Conservation (phyloP, 352 stramenopile species). For the Globisporangium parvum region DNA sequence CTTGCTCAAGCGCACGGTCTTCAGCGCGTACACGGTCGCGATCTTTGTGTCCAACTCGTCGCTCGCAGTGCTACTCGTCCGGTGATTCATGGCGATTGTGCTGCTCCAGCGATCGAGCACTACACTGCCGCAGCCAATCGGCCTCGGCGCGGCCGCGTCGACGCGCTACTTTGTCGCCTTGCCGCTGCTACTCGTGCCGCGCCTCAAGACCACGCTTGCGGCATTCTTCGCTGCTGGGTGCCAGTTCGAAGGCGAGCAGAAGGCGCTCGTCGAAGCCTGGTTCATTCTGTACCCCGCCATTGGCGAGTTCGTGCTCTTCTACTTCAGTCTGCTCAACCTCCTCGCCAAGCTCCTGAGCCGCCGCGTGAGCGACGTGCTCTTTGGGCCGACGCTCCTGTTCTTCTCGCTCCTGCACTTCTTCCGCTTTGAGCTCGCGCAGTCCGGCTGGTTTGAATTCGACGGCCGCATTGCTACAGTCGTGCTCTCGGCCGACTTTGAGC, state of each 20-base stretch:
- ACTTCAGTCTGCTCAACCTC: slow-evolving; percentile 20
- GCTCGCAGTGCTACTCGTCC: not conserved
- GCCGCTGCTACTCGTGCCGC: slow-evolving; percentile 14
- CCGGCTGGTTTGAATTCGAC: slow-evolving; percentile 3
- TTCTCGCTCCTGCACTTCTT: slow-evolving; percentile 12
- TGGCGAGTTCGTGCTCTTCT: slow-evolving; percentile 20
- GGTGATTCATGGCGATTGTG: slow-evolving; percentile 4
- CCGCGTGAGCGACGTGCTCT: slow-evolving; percentile 18
- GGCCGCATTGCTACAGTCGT: not conserved
- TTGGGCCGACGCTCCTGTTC: slow-evolving; percentile 12
- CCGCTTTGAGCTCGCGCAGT: slow-evolving; percentile 1
- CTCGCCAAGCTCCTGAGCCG: slow-evolving; percentile 10
- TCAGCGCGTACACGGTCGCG: slow-evolving; percentile 1
- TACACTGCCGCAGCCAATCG: too few species aligned
- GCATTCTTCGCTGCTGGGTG: slow-evolving; percentile 22
- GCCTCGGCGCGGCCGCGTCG: not conserved
- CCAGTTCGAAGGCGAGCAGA: slow-evolving; percentile 21
- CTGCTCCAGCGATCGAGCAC: not conserved
- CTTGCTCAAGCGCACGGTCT: not conserved
- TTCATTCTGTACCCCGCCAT: slow-evolving; percentile 28
- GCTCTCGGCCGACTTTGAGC: too few species aligned
- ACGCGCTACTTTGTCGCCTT: slow-evolving; percentile 1
- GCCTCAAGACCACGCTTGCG: slow-evolving; percentile 17
- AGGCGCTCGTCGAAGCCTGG: slow-evolving; percentile 16
- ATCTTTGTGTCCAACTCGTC: slow-evolving; percentile 8